Base-by-base conservation (phyloP, 257 asterid species). In the Ilex aquifolium region DNA sequence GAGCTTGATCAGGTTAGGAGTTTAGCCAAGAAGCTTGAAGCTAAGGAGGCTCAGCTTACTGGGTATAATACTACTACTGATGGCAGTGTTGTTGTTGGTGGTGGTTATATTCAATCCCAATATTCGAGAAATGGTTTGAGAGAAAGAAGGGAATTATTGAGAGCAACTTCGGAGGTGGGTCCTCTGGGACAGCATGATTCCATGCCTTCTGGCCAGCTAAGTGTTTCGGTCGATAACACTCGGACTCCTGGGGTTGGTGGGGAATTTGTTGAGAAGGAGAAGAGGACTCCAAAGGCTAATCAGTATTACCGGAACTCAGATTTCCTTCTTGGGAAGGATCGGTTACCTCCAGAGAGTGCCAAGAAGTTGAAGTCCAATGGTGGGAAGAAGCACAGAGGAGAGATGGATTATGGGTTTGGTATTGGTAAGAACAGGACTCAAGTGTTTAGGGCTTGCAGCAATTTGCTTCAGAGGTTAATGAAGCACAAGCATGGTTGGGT, bases 251-350 rank as follows among this genome's bases (percentile, higher is more conserved):
- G 72, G 64, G 67, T 54, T 13, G 66, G 63, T 62, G 13, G 53
- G 65, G 92, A 78, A 30, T 77, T 59, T 70, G 66, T 77, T 32
- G 96, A 88, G 83, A 91, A 87, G 78, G 98, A 91, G 83, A 91
- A 88, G 74, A 81, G 95, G 60, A 91, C 92, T 31, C 98, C 98
- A 12, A 91, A 86, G 84, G 98, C 96, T 15, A 88, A 91, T 75
- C 90, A 88, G 76, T 84, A 65, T 53, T 88, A 91, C 70, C 66
- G 88, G 67, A 86, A 88, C 68, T 83, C 98, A 0, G 98, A 91
- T 72, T 91, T 91, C 63, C 95, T 91, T 65, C 69, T 88, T 70
- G 96, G 95, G 16, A 91, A 91, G 73, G 98, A 88, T 71, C 76
- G 96, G 67, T 65, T 91, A 58, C 96, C 96, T 13, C 69, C 98